Evolutionary conservation across 1,284 basidiomycete genomes (phyloP).

Genomic region (Ustilago sp.): DNA sequence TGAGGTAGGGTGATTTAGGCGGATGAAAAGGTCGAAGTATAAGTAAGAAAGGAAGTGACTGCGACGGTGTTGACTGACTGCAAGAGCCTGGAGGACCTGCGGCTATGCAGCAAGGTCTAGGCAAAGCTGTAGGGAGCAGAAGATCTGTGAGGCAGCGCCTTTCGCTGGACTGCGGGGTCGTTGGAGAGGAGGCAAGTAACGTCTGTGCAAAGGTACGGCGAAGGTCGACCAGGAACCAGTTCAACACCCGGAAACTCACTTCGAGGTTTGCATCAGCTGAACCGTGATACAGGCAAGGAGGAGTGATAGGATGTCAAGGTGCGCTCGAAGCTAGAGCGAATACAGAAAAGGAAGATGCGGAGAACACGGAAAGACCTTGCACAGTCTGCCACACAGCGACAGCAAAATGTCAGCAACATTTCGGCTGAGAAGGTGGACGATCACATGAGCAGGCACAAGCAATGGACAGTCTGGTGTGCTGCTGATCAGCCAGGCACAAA

Average conservation of each 20-base stretch:
- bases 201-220: background rate
- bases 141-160: background rate
- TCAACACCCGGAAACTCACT: conserved; percentile 5
- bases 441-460: conserved; percentile 1
- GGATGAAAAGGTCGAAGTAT: background rate
- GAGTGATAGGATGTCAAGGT: background rate
- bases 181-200: background rate
- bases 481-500: conserved; percentile 3
- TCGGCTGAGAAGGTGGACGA: background rate
- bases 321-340: background rate
- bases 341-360: background rate
- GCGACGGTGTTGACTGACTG: background rate
- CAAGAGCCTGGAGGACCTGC: background rate
- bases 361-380: background rate
- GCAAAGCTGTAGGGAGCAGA: background rate
- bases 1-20: too few species aligned
- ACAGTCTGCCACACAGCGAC: background rate
- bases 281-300: background rate
- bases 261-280: background rate
- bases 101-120: background rate
- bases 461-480: background rate
- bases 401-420: background rate
- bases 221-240: background rate
- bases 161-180: background rate
- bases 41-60: background rate